Evolutionary conservation across 2,329 filamentous ascomycete genomes (phyloP).

Genomic region (Lecanicillium sp.): DNA sequence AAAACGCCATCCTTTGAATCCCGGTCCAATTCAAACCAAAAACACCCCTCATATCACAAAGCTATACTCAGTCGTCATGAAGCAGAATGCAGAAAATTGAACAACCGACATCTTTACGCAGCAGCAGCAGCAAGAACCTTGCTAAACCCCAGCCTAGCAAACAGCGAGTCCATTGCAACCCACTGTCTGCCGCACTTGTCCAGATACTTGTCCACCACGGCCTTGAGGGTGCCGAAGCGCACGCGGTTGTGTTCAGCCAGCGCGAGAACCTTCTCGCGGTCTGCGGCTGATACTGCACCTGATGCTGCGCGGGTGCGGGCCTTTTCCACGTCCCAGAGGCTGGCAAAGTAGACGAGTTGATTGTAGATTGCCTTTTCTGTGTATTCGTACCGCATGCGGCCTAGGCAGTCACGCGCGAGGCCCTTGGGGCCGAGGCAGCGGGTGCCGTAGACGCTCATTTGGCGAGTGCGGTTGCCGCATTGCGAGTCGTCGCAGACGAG

Average conservation of each 20-base stretch:
- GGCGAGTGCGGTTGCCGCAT: constrained; percentile 78
- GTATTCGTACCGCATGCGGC: constrained; percentile 82
- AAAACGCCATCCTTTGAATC: background rate
- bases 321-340: constrained; percentile 84
- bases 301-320: constrained; percentile 46
- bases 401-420: constrained; percentile 73
- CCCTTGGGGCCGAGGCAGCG: constrained; percentile 83
- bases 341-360: constrained; percentile 80
- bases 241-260: constrained; percentile 76
- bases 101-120: background rate
- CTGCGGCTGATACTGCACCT: constrained; percentile 40
- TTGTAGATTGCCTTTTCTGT: constrained; percentile 89
- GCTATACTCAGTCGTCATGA: no score
- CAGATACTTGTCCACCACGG: constrained; percentile 72
- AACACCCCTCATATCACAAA: no score
- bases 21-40: background rate
- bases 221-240: constrained; percentile 68
- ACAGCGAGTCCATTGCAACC: constrained; percentile 88
- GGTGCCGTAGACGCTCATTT: constrained; percentile 88
- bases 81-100: background rate
- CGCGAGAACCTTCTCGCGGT: constrained; percentile 57
- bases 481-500: constrained; percentile 82
- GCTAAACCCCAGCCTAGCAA: constrained; percentile 57
- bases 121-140: constrained; percentile 15
- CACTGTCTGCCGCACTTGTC: constrained; percentile 86